phyloP scores from a whole-genome alignment of 306 rosid species.

The Trifolium dubium region DNA sequence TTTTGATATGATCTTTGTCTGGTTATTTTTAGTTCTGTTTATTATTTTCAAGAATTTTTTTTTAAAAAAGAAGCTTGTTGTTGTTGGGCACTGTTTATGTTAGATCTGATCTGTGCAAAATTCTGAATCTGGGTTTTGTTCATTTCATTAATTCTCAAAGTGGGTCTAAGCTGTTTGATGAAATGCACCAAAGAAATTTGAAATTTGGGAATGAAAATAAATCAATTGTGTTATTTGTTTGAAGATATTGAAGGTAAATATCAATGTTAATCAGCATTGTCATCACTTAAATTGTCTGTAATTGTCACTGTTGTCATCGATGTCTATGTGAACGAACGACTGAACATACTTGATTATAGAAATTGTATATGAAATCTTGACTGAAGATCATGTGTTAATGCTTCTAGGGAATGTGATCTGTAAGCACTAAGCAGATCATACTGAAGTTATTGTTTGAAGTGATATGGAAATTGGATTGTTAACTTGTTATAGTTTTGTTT shows the following conservation, averaged over 20 bases:
- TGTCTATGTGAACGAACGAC: background rate
- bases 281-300: background rate
- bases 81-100: conserved; percentile 42
- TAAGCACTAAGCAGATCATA: background rate
- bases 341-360: background rate
- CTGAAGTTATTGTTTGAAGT: conserved; percentile 16
- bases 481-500: background rate
- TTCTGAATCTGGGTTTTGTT: conserved; percentile 38
- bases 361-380: background rate
- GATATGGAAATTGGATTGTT: background rate
- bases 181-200: conserved; percentile 8
- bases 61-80: conserved; percentile 42
- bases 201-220: background rate
- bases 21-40: background rate
- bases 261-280: conserved; percentile 7
- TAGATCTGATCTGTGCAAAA: conserved; percentile 54
- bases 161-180: conserved; percentile 28
- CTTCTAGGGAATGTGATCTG: background rate
- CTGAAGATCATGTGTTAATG: background rate
- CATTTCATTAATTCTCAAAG: conserved; percentile 5
- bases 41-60: background rate
- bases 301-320: background rate
- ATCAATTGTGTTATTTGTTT: conserved; percentile 5
- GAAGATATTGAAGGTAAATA: background rate
- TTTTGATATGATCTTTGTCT: conserved; percentile 22